Evolutionary conservation across 2,329 filamentous ascomycete species (phyloP).

Genomic region (Monosporascus cannonballus): DNA sequence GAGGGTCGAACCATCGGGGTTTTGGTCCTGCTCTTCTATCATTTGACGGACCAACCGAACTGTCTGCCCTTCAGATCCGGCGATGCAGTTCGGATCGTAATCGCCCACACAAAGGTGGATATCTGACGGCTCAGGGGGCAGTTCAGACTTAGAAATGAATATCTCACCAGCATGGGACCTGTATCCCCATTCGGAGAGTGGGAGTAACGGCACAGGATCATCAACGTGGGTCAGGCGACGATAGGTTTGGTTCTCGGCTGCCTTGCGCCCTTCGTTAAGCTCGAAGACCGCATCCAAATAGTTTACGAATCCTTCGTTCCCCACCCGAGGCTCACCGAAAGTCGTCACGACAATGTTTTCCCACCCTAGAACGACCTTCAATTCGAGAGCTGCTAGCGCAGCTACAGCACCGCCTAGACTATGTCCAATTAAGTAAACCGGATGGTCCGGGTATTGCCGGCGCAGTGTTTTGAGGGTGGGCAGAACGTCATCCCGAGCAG

Average conservation of each 20-base stretch:
- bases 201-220: constrained; percentile 85
- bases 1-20: constrained; percentile 14
- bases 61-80: constrained; percentile 43
- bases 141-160: constrained; percentile 65
- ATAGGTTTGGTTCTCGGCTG: constrained; percentile 41
- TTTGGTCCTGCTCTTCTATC: constrained; percentile 10
- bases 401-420: constrained; percentile 91
- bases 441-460: constrained; percentile 60
- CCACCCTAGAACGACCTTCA: constrained; percentile 67
- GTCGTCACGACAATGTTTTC: constrained; percentile 73
- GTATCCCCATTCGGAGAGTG: constrained; percentile 84
- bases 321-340: constrained; percentile 77
- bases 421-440: constrained; percentile 78
- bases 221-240: constrained; percentile 77
- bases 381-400: constrained; percentile 76
- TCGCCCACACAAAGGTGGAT: constrained; percentile 67
- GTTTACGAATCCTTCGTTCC: constrained; percentile 49
- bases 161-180: constrained; percentile 80
- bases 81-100: constrained; percentile 66
- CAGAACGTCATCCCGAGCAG: constrained; percentile 64
- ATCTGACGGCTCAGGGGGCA: constrained; percentile 65
- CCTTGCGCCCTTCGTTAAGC: constrained; percentile 28
- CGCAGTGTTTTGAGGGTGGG: constrained; percentile 57
- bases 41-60: constrained; percentile 15
- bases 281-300: constrained; percentile 51